Evolutionary conservation across 1,284 basidiomycete genomes (phyloP), one percentile per base, ranked within the genome.

Genomic region (Apiotrichum porosum): DNA sequence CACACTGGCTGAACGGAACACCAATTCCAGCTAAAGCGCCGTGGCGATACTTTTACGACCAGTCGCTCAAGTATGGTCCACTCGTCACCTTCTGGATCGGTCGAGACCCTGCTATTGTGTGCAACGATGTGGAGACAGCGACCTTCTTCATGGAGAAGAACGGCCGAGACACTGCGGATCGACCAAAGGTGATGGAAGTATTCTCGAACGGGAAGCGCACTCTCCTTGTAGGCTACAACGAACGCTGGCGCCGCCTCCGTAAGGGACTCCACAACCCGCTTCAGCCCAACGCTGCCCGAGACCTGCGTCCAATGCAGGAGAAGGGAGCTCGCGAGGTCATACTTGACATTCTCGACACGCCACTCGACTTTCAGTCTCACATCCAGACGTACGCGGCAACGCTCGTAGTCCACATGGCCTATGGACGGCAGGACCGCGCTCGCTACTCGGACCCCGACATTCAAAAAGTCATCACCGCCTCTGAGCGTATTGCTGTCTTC

Each of bases 381-480:
- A n/a, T 41, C 44, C 8, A 45, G 51, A 84, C 83, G 26, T 85
- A 81, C 56, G 79, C 82, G 0, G 79, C 82, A 0, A 80, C 79
- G 0, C 77, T 84, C 1, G 81, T 84, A 2, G 76, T 85, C 68
- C 76, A 79, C 3, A 74, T 85, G 38, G 80, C 83, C 9, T 85
- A 85, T 53, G 84, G 83, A 0, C 82, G 81, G 49, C 70, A 76
- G 28, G 74, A 52, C 61, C 78, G 43, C 10, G 78, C 77, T 32
- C 75, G 69, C 0, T 79, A 77, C 50, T 71, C 79, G 4, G 83
- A 84, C 55, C 79, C 78, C 0, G 81, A 83, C 31, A 77, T 86
- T 2, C 51, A 69, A 14, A 74, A 77, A 17, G 77, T 85, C 35
- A 79, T 78, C 42, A 71, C 75, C 13, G 76, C 74, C 30, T 65